These are phyloP conservation scores for Candida taoyuanica DNA, from an alignment of 805 yeast genomes.

Conservation along the genomic window DNA sequence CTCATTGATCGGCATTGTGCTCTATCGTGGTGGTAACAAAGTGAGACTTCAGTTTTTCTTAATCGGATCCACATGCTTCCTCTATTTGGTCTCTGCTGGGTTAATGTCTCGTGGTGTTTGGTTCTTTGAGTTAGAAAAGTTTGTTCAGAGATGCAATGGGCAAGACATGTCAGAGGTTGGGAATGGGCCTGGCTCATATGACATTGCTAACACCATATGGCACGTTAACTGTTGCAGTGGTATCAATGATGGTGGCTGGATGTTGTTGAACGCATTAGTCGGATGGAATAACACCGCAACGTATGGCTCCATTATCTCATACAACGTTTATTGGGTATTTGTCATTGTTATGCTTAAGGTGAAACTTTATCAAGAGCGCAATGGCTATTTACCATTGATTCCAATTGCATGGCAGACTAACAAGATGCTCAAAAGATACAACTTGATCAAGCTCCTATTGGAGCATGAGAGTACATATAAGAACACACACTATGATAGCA, in stretches of 20 bases:
- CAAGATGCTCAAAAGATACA: slow-evolving; percentile 39
- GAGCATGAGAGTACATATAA: slow-evolving; percentile 31
- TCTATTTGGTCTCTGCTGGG: slow-evolving; percentile 86
- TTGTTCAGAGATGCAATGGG: slow-evolving; percentile 70
- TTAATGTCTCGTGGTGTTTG: slow-evolving; percentile 84
- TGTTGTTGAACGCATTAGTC: slow-evolving; percentile 79
- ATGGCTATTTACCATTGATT: slow-evolving; percentile 55
- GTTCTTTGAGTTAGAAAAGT: slow-evolving; percentile 78
- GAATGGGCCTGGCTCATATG: slow-evolving; percentile 91
- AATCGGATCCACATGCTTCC: slow-evolving; percentile 71
- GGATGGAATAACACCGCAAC: slow-evolving; percentile 97
- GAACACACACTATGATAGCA: slow-evolving; percentile 11
- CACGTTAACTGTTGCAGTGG: slow-evolving; percentile 95
- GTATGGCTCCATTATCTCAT: slow-evolving; percentile 76
- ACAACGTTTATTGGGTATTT: slow-evolving; percentile 66
- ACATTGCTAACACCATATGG: slow-evolving; percentile 75
- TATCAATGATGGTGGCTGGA: slow-evolving; percentile 86
- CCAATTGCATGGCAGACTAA: slow-evolving; percentile 63
- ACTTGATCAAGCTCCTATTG: slow-evolving; percentile 30
- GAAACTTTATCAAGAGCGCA: slow-evolving; percentile 49
- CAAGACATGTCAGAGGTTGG: slow-evolving; percentile 85
- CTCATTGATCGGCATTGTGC: slow-evolving; percentile 53
- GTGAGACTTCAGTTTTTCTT: slow-evolving; percentile 72
- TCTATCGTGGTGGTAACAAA: slow-evolving; percentile 77
- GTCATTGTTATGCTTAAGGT: slow-evolving; percentile 41